Base-by-base conservation (phyloP, 108 stramenopile genomes). In the Bacterosira constricta region DNA sequence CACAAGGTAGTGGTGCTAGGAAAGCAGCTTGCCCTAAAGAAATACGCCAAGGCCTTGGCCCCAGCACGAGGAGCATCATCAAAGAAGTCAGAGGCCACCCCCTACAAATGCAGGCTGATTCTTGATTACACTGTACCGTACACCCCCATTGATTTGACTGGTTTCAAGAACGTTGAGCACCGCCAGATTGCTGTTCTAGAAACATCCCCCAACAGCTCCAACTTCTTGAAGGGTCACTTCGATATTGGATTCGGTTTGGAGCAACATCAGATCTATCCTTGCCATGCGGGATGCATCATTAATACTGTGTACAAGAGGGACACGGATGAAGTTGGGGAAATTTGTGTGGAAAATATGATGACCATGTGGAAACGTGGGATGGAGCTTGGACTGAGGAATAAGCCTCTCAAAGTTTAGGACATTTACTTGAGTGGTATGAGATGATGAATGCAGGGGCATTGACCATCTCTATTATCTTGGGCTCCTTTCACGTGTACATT, bases 81-180 rank as follows among this genome's bases (percentile, higher is more conserved):
- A 26, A 81, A 81, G 70, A 77, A 72, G 35, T 51, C 52, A 8
- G 70, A 77, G 51, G 52, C 73, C 4, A 80, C 80, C 2, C 76
- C 80, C 3, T 74, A 82, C 53, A 79, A 82, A 51, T 85, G 85
- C 52, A 72, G 85, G 30, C 55, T 79, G 57, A 66, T 88, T 29
- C 63, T 88, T 36, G 87, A 88, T 57, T 88, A 88, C 81, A 88
- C 85, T 18, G 87, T 88, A 38, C 87, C 87, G 8, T 85, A 81
- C 45, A 58, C 84, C 10, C 85, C 87, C 3, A 82, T 88, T 31
- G 54, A 81, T 69, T 53, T 85, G 7, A 68, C 51, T 30, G 69
- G 76, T 35, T 47, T 65, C 64, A 41, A 62, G 23, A 69, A 78
- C 25, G 80, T 88, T 51, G 71, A 80, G 66, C 87, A 88, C 57